Base-by-base conservation (phyloP, 371 early-diverging fungal genomes). In the Smittium culicis region DNA sequence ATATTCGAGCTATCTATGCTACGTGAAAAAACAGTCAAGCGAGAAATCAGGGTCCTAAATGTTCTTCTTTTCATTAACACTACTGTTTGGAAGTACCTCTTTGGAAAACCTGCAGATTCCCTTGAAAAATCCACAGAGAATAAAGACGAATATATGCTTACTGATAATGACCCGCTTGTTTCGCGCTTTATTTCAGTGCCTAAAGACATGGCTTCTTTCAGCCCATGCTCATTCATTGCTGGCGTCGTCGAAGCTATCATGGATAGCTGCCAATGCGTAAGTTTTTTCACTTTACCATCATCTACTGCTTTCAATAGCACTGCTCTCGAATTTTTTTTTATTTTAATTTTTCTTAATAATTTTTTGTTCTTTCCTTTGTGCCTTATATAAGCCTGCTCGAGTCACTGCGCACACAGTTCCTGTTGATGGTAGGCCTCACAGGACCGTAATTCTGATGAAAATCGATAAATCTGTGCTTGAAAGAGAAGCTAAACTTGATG, bases 141-240 rank as follows among this genome's bases (percentile, higher is more conserved):
- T 70, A 92, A 93, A 56, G 96, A 96, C 68, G 96, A 97, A 84
- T 96, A 95, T 71, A 97, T 97, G 98, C 91, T 97, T 35, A 89
- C 89, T 25, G 98, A 97, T 74, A 94, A 95, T 69, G 95, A 97
- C 61, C 95, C 94, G 1, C 66, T 87, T 8, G 79, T 94, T 54
- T 85, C 84, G 54, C 87, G 85, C 73, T 96, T 86, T 77, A 91
- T 97, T 60, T 92, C 94, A 1, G 86, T 93, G 3, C 96, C 98
- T 0, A 90, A 87, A 71, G 98, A 97, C 69, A 80, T 93, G 68
- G 82, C 91, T 30, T 86, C 88, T 57, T 83, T 97, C 25, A 93
- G 91, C 74, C 89, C 91, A 28, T 89, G 92, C 55, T 94, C 96
- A 1, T 94, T 94, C 74, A 80, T 94, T 61, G 94, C 94, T 58